Evolutionary conservation across 768 basidiomycete genomes (phyloP).

Genomic region (Kockovaella imperatae): DNA sequence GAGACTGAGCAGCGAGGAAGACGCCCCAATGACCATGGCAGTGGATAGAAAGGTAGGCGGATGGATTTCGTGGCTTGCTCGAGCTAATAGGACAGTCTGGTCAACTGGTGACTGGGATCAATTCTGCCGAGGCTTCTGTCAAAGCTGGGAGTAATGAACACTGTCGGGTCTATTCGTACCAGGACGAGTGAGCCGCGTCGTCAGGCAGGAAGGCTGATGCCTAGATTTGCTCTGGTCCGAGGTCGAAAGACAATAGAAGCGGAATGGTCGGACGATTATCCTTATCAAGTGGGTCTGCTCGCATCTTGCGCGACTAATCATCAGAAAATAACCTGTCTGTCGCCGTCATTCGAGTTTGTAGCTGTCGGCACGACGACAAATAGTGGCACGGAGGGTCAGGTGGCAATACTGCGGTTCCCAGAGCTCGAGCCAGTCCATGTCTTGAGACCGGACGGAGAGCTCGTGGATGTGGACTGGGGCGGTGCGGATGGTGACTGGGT

Average conservation of each 20-base stretch:
- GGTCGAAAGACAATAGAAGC: conserved; percentile 59
- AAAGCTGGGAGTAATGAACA: conserved; percentile 69
- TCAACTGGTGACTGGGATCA: conserved; percentile 74
- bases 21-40: conserved; percentile 95
- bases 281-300: conserved; percentile 64
- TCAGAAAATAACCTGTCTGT: conserved; percentile 82
- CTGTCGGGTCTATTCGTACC: conserved; percentile 57
- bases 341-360: conserved; percentile 58
- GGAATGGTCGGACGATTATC: conserved; percentile 57
- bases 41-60: conserved; percentile 55
- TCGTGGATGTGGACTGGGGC: conserved; percentile 80
- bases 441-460: conserved; percentile 56
- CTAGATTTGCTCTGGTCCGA: conserved; percentile 53
- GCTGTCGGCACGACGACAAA: conserved; percentile 63
- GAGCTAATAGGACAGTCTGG: conserved; percentile 32
- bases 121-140: conserved; percentile 61
- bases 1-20: conserved; percentile 71
- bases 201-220: not conserved
- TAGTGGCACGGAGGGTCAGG: too few species aligned
- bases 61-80: not conserved
- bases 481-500: conserved; percentile 47
- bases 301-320: conserved; percentile 5
- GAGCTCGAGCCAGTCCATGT: conserved; percentile 51
- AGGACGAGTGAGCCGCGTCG: conserved; percentile 39
- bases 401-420: conserved; percentile 62